phyloP scores from a whole-genome alignment of 345 rosid genomes.

The Rubroshorea leprosula region DNA sequence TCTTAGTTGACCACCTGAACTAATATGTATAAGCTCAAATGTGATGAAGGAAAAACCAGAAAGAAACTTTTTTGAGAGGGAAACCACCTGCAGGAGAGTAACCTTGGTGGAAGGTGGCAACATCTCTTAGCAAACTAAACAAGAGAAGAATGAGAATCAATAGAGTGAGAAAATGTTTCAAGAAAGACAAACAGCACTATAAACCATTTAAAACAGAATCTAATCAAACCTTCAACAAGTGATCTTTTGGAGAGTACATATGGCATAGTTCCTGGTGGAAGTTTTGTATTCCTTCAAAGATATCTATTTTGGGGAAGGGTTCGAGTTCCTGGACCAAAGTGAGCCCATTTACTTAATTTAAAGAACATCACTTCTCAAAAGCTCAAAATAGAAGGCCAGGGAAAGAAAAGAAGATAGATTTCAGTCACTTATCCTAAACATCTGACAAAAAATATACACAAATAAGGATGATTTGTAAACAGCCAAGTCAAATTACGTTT shows the following conservation, averaged over 20 bases:
- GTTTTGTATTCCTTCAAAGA: constrained; percentile 49
- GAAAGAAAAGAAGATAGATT: constrained; percentile 2
- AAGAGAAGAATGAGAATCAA: constrained; percentile 9
- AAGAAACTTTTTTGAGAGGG: neutral
- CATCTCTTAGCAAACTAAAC: constrained; percentile 73
- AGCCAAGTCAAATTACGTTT: constrained; percentile 12
- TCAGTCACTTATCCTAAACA: neutral
- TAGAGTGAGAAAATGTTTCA: constrained; percentile 14
- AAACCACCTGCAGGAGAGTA: constrained; percentile 62
- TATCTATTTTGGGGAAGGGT: constrained; percentile 66
- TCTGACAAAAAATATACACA: neutral
- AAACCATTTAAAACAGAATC: constrained; percentile 7
- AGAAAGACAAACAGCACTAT: constrained; percentile 5
- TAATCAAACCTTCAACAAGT: constrained; percentile 61
- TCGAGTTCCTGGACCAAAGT: constrained; percentile 62
- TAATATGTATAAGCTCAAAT: neutral
- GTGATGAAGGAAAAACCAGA: constrained; percentile 5
- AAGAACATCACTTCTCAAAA: constrained; percentile 4
- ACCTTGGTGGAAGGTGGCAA: constrained; percentile 74
- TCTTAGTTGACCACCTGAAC: constrained; percentile 4
- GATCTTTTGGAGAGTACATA: constrained; percentile 69
- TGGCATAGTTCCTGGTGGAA: constrained; percentile 56
- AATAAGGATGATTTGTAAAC: constrained; percentile 1
- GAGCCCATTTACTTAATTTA: neutral
- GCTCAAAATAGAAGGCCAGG: neutral